phyloP scores from a whole-genome alignment of 495 filamentous ascomycete species.

The Delitschia confertaspora region DNA sequence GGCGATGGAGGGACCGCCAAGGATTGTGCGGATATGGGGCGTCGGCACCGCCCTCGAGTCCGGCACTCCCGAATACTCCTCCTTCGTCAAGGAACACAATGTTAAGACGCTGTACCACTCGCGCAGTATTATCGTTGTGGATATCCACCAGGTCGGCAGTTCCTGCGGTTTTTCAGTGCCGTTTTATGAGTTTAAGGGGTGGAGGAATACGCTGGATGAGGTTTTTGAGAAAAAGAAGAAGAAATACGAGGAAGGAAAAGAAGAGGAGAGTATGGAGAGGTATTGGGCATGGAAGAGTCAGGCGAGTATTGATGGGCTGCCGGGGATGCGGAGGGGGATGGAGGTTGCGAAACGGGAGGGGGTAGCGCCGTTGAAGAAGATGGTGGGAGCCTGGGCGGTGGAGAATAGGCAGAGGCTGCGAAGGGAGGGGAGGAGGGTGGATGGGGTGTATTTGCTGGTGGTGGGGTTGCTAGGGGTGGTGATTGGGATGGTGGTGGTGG shows the following conservation, averaged over 20 bases:
- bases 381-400: constrained; percentile 29
- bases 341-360: constrained; percentile 36
- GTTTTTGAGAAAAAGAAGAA: constrained; percentile 40
- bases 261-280: constrained; percentile 44
- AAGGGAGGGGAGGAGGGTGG: constrained; percentile 1
- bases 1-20: constrained; percentile 29
- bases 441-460: constrained; percentile 5
- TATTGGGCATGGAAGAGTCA: constrained; percentile 52
- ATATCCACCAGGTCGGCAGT: constrained; percentile 31
- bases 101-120: constrained; percentile 26
- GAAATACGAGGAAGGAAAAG: constrained; percentile 37
- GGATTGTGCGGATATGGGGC: constrained; percentile 32
- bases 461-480: constrained; percentile 15
- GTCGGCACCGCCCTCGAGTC: constrained; percentile 27
- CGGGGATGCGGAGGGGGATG: constrained; percentile 40
- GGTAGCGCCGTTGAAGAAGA: constrained; percentile 45
- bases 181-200: constrained; percentile 43
- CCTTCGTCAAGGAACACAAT: constrained; percentile 22
- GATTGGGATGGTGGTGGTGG: constrained; percentile 7
- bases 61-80: constrained; percentile 20
- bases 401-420: too few species aligned
- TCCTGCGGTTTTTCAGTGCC: constrained; percentile 48
- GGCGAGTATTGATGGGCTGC: constrained; percentile 46
- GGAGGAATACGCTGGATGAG: constrained; percentile 41
- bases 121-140: constrained; percentile 28